phyloP scores from a whole-genome alignment of 306 rosid genomes.

The Ceratonia siliqua region DNA sequence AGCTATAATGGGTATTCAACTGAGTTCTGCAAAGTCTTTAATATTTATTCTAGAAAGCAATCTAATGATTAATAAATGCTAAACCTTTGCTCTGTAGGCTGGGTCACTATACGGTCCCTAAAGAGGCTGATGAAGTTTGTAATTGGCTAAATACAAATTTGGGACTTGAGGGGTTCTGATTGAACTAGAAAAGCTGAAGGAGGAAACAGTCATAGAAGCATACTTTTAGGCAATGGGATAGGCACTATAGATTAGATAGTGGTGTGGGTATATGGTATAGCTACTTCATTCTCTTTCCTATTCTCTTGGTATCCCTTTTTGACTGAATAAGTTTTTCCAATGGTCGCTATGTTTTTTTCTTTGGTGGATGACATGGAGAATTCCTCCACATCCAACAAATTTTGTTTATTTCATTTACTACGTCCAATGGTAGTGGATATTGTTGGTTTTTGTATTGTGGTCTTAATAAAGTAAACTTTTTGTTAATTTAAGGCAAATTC shows the following conservation, averaged over 20 bases:
- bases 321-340: neutral
- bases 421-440: neutral
- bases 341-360: neutral
- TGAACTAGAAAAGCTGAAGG: conserved; percentile 14
- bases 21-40: neutral
- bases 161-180: conserved; percentile 49
- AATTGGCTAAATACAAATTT: conserved; percentile 52
- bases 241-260: conserved; percentile 25
- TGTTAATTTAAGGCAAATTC: too few species aligned
- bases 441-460: neutral
- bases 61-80: neutral
- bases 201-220: neutral
- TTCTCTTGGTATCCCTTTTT: neutral
- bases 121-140: conserved; percentile 56
- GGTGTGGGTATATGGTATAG: neutral
- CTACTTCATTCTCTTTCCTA: neutral
- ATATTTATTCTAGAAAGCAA: neutral
- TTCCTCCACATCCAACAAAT: neutral
- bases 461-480: neutral
- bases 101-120: conserved; percentile 63
- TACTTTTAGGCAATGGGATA: neutral
- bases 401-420: neutral
- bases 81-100: conserved; percentile 43
- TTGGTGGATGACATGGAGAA: neutral
- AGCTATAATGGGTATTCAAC: conserved; percentile 45